phyloP scores from a whole-genome alignment of 768 basidiomycete species.

The Mycena capillaripes region DNA sequence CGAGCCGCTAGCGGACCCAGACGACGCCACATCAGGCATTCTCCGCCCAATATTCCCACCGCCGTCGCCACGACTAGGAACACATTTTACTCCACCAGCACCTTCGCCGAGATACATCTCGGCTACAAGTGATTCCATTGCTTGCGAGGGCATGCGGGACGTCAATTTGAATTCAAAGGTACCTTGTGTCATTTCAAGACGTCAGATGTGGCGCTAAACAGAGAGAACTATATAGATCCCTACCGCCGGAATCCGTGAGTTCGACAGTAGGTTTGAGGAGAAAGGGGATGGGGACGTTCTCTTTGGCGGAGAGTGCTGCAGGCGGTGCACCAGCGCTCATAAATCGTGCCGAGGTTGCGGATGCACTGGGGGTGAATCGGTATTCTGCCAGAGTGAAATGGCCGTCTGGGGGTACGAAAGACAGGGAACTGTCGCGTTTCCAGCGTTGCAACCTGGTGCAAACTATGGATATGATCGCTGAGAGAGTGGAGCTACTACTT shows the following conservation, averaged over 20 bases:
- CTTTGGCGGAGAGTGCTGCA: constrained; percentile 45
- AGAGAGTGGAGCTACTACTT: constrained; percentile 20
- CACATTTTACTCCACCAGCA: constrained; percentile 80
- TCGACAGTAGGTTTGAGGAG: constrained; percentile 64
- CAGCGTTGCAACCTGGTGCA: constrained; percentile 79
- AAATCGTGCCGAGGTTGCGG: constrained; percentile 46
- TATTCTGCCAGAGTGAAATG: constrained; percentile 89
- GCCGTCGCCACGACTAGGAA: constrained; percentile 69
- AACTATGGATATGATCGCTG: constrained; percentile 14
- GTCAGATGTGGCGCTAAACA: neutral
- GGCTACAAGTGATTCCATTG: constrained; percentile 79
- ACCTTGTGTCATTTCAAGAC: constrained; percentile 51
- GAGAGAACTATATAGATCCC: constrained; percentile 15
- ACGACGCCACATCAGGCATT: constrained; percentile 46
- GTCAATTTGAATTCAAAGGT: constrained; percentile 74
- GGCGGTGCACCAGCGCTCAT: constrained; percentile 38
- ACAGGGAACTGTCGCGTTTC: constrained; percentile 80
- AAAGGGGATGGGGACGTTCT: constrained; percentile 67
- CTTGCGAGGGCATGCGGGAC: constrained; percentile 72
- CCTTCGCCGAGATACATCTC: constrained; percentile 84
- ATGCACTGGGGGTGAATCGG: constrained; percentile 67
- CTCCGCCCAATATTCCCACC: constrained; percentile 52
- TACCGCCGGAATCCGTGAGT: constrained; percentile 59
- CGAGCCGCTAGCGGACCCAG: constrained; percentile 63
- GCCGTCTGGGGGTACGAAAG: constrained; percentile 96